Base-by-base conservation (phyloP, 805 yeast species). In the Nakazawaea ernobii region DNA sequence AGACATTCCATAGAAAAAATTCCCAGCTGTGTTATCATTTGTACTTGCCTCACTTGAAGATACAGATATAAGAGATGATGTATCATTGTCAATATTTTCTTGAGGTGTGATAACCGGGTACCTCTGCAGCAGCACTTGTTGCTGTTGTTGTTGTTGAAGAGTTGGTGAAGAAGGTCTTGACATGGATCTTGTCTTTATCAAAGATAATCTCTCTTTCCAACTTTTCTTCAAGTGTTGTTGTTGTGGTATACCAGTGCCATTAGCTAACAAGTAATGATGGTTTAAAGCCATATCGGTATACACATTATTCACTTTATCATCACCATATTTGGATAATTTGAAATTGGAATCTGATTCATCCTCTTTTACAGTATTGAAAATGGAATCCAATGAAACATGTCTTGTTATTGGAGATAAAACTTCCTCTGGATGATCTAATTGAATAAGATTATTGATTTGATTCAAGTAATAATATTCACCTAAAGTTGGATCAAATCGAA, bases 361-460 rank as follows among this genome's bases (percentile, higher is more conserved):
- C 11, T 6, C 24, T 9, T 14, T 20, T 11, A 11, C 8, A 17
- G 9, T 20, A n/a, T 11, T 27, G 28, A 40, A 29, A 6, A 32
- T 14, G 11, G 45, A 40, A 29, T 42, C 46, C 6, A 7, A 28
- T 27, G 52, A 46, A 2, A 14, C n/a, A 20, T 44, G 46, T 29
- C 40, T 37, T n/a, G 42, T 8, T 8, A 45, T 26, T 4, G 46
- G 49, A 2, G 46, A 20, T 38, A 55, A 55, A n/a, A 73, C 77
- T 56, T 73, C 78, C 41, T 67, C 58, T 2, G 79, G 77, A 38
- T 66, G 67, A 55, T 74, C 77, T 52, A 72, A 70, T 44, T 71
- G 68, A 11, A 72, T 60, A 2, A 63, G 52, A 39, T 63, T 65
- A 10, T 66, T 65, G 14, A 49, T 42, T 24, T 54, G 51, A 49